Evolutionary conservation across 2,329 filamentous ascomycete species (phyloP), one percentile per base, ranked within the genome.

Genomic region (Fusarium solani-melongenae): DNA sequence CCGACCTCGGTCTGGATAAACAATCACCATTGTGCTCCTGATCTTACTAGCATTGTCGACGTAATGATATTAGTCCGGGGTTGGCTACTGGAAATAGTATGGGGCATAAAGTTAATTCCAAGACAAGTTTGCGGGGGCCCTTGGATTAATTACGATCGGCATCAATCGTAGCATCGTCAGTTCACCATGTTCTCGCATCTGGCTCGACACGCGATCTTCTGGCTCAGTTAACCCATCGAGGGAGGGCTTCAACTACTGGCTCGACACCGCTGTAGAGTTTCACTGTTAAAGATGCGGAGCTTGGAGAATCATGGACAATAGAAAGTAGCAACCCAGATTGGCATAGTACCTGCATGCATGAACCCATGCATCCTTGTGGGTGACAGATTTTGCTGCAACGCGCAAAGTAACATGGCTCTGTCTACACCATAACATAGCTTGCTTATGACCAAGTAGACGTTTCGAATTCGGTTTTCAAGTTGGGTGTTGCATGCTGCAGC

Each of bases 1-100:
- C 38, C 57, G 57, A 60, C 38, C 57, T 60, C 57, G 57, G 57
- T 44, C 38, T 60, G 57, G 57, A 60, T 60, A 60, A 44, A 33
- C 29, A 24, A 33, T 56, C n/a, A 56, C 10, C 51, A 56, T 36
- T 15, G 11, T 56, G 7, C 12, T 36, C 51, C 51, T 34, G 29
- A 34, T 4, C 24, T 34, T 44, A 14, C 36, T 29, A 44, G 14
- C 11, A 38, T 57, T 11, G 55, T 29, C 75, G 5, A 20, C 20
- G 31, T 12, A 55, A 33, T 22, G 17, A 33, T 17, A 9, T 33
- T 14, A 36, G 33, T 55, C 51, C 51, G 31, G 31, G 51, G 51
- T 22, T 34, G 31, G 29, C 51, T 55, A 36, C 33, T 36, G 33
- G n/a, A 6, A 33, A 22, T 55, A 31, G 27, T 11, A 33, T 20